Conservation (phyloP, 2,329 filamentous ascomycete genomes). For the Fusarium sp. region DNA sequence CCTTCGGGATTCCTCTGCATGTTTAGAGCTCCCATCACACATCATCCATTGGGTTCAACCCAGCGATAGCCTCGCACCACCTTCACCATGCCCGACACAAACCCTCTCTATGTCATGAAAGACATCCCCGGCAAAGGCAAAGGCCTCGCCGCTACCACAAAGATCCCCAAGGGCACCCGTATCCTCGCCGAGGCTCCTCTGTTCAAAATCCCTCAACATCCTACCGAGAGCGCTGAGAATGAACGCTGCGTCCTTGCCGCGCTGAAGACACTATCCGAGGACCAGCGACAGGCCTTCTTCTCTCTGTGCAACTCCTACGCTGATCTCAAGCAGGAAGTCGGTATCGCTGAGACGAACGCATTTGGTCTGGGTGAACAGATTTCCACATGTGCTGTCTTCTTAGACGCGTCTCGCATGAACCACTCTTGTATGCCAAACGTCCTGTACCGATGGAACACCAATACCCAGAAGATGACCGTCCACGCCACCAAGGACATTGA, state of each 20-base stretch:
- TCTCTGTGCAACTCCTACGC: slow-evolving; percentile 3
- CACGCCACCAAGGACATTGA: slow-evolving; percentile 46
- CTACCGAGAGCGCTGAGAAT: background rate
- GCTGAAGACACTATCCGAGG: background rate
- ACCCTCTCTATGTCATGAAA: background rate
- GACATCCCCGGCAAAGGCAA: slow-evolving; percentile 27
- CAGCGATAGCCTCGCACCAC: background rate
- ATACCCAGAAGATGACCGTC: slow-evolving; percentile 37
- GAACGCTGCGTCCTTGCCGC: background rate
- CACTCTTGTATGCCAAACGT: slow-evolving; percentile 50
- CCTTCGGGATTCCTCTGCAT: background rate
- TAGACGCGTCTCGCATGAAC: slow-evolving; percentile 46
- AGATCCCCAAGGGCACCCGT: slow-evolving; percentile 32
- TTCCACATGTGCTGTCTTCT: slow-evolving; percentile 36
- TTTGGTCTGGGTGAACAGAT: slow-evolving; percentile 6
- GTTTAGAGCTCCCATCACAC: background rate
- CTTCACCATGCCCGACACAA: background rate
- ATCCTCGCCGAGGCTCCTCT: slow-evolving; percentile 27
- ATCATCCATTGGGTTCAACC: background rate
- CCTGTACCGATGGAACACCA: slow-evolving; percentile 44
- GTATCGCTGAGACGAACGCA: slow-evolving; percentile 26
- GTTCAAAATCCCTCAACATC: background rate
- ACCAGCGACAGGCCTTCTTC: slow-evolving; percentile 6
- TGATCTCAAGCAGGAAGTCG: background rate
- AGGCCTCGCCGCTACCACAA: slow-evolving; percentile 21